Base-by-base conservation (phyloP, 352 stramenopile genomes). In the Phytophthora cryptogea region DNA sequence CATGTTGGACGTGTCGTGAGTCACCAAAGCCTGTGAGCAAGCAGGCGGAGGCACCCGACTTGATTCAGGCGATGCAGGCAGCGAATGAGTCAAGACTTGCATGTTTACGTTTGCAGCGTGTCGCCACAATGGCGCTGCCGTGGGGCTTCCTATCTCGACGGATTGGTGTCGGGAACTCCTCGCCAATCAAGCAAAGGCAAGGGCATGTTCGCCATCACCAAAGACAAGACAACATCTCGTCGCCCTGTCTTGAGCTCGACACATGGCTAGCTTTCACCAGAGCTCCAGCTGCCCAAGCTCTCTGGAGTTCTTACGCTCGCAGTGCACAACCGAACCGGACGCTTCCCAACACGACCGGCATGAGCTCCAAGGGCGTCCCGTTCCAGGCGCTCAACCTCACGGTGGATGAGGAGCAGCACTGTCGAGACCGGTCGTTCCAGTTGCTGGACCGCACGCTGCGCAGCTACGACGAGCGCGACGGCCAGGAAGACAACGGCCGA, bases 361-460 rank as follows among this genome's bases (percentile, higher is more conserved):
- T 66, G 48, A 30, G 27, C 3, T 26, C 49, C 2, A 49, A 48
- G 46, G 28, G 42, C 10, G 39, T 63, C 8, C 49, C 65, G 0
- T 72, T 72, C 53, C 53, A 52, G 37, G 41, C 30, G 14, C 39
- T 72, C 10, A 50, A 59, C 31, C 49, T 72, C 23, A 59, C 59
- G 37, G 8, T 16, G 17, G 59, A 72, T 20, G 53, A 72, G 27
- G 40, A 72, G 49, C 65, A 69, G 49, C 48, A 59, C 26, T 69
- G 58, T 39, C 59, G 40, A 23, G 65, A 72, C 10, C 61, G 64
- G 8, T 56, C 58, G 7, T 70, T 71, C 28, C 66, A 71, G 13
- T 20, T 74, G 44, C 56, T 74, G 8, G 66, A 74, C 30, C 33
- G 66, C 37, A 71, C 66, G 32, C 47, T 74, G 6, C 66, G 66